A percentile compares a stretch with the other conserved stretches of the same genome.
phyloP scores from a whole-genome alignment of 371 early-diverging fungal genomes.

The Apophysomyces elegans region DNA sequence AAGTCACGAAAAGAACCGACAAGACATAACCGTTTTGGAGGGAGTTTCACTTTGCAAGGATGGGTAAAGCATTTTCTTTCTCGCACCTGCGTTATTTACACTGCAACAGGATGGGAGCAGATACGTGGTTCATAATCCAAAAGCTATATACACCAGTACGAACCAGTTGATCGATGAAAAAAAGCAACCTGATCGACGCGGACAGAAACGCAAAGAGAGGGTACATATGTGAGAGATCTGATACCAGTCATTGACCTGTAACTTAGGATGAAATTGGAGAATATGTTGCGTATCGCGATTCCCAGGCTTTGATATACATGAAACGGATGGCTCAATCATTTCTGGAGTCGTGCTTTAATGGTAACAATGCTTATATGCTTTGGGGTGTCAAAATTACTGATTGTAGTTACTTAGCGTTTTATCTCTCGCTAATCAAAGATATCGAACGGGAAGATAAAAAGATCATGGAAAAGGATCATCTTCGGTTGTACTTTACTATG shows the following conservation, averaged over 20 bases:
- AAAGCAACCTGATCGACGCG: slow-evolving; percentile 41
- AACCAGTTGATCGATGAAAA: slow-evolving; percentile 46
- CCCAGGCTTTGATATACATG: slow-evolving; percentile 26
- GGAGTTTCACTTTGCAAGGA: slow-evolving; percentile 53
- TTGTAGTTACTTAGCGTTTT: slow-evolving; percentile 48
- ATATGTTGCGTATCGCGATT: slow-evolving; percentile 31
- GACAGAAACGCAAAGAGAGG: slow-evolving; percentile 38
- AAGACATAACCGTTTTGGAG: slow-evolving; percentile 67
- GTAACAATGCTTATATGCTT: slow-evolving; percentile 31
- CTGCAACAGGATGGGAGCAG: slow-evolving; percentile 42
- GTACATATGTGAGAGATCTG: slow-evolving; percentile 10
- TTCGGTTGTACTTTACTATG: slow-evolving; percentile 39
- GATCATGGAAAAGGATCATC: slow-evolving; percentile 56
- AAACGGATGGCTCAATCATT: slow-evolving; percentile 48
- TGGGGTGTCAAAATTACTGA: too few relatives aligned
- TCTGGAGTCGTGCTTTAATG: slow-evolving; percentile 66
- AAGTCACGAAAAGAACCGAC: slow-evolving; percentile 29
- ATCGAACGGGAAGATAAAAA: slow-evolving; percentile 63
- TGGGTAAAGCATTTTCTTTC: slow-evolving; percentile 33
- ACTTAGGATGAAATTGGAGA: slow-evolving; percentile 27
- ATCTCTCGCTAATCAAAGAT: slow-evolving; percentile 59
- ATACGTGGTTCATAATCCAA: slow-evolving; percentile 42
- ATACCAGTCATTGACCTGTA: background rate
- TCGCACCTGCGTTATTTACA: background rate
- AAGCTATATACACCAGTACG: slow-evolving; percentile 49